phyloP scores from a whole-genome alignment of 768 basidiomycete species.

The Boletus pseudopeckii region DNA sequence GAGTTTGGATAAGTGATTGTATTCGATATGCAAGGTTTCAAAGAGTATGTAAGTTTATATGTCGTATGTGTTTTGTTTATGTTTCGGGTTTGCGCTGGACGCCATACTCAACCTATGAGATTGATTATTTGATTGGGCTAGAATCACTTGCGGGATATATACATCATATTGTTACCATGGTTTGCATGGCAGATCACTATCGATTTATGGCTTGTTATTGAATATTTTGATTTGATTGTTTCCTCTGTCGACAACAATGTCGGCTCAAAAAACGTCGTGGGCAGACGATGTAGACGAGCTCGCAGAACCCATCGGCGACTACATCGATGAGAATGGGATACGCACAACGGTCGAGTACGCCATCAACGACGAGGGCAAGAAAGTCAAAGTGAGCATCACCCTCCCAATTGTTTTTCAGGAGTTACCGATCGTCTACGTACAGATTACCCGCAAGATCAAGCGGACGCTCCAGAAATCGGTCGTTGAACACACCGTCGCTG shows the following conservation, averaged over 20 bases:
- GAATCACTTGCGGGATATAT: not conserved
- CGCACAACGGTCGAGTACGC: slow-evolving; percentile 80
- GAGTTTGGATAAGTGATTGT: slow-evolving; percentile 20
- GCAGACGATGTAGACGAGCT: slow-evolving; percentile 84
- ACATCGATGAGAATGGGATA: slow-evolving; percentile 81
- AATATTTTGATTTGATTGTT: slow-evolving; percentile 13
- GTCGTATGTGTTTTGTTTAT: slow-evolving; percentile 5
- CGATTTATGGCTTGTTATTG: slow-evolving; percentile 6
- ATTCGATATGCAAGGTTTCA: not conserved
- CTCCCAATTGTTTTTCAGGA: not conserved
- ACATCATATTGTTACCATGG: not conserved
- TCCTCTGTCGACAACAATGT: slow-evolving; percentile 17
- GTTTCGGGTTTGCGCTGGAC: slow-evolving; percentile 14
- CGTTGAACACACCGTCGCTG: slow-evolving; percentile 93
- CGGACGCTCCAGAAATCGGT: slow-evolving; percentile 84
- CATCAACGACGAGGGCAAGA: slow-evolving; percentile 90
- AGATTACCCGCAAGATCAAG: slow-evolving; percentile 87
- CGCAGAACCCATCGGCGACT: slow-evolving; percentile 60
- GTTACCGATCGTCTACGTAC: slow-evolving; percentile 1
- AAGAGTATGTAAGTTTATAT: not conserved
- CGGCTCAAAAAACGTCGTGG: slow-evolving; percentile 68
- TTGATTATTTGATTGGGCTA: not conserved
- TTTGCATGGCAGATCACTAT: not conserved
- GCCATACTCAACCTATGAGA: slow-evolving; percentile 1
- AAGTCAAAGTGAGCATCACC: slow-evolving; percentile 68